Evolutionary conservation across 2,329 filamentous ascomycete genomes (phyloP).

Genomic region (Aspergillus intermedius): DNA sequence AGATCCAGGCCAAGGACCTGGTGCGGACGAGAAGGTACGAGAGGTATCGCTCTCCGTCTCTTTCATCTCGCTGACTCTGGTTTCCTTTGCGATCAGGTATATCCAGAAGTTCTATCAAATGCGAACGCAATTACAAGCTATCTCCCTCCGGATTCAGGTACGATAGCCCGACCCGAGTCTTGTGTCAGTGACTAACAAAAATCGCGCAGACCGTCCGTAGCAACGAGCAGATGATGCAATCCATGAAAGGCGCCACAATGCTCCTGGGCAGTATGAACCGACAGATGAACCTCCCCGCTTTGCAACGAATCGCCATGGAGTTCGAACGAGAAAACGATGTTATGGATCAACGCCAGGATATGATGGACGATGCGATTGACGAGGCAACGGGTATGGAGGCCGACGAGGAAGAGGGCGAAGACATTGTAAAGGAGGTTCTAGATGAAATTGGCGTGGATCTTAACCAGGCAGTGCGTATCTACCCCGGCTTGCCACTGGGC

Average conservation of each 20-base stretch:
- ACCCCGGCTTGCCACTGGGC: neutral
- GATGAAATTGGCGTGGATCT: conserved; percentile 96
- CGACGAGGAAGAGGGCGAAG: conserved; percentile 91
- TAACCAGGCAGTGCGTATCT: conserved; percentile 68
- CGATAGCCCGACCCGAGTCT: conserved; percentile 6
- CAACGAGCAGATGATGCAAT: conserved; percentile 99
- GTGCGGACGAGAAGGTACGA: conserved; percentile 75
- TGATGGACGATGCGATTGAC: conserved; percentile 99
- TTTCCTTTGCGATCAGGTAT: conserved; percentile 53
- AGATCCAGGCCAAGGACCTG: conserved; percentile 96
- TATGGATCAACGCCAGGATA: conserved; percentile 97
- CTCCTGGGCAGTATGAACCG: conserved; percentile 95
- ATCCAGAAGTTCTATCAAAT: conserved; percentile 98
- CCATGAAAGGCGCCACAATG: conserved; percentile 95
- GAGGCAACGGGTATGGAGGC: conserved; percentile 80
- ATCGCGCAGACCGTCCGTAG: conserved; percentile 75
- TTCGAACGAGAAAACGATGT: conserved; percentile 98
- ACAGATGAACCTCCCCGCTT: conserved; percentile 90
- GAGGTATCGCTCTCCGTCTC: neutral
- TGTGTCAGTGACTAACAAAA: conserved; percentile 5
- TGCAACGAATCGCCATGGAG: conserved; percentile 97
- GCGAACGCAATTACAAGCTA: conserved; percentile 93
- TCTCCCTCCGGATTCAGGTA: conserved; percentile 90
- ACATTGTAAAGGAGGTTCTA: conserved; percentile 91
- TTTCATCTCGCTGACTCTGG: neutral